Evolutionary conservation across 1,284 basidiomycete genomes (phyloP), one percentile per base, ranked within the genome.

Genomic region (Irpex rosettiformis): DNA sequence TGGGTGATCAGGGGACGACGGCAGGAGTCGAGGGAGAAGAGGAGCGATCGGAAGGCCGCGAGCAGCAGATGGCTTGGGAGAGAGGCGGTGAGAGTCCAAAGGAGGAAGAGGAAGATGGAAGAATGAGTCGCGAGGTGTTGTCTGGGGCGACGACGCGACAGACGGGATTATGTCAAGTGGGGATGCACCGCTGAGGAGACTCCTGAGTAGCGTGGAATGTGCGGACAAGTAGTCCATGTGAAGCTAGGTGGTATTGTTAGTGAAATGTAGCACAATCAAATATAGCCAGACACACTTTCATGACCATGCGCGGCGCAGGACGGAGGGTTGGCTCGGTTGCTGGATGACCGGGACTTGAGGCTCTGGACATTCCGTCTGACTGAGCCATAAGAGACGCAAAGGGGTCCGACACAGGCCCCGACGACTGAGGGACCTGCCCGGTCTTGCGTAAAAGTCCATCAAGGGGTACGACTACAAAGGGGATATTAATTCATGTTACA

Each of bases 161-260:
- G 72, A 67, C 53, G 69, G 76, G 60, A 83, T 77, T 59, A 88
- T 76, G 62, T 88, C 85, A 60, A 83, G 72, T 2, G 85, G 78
- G 8, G 84, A 82, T 28, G 81, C 75, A 7, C 87, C 88, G 66
- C 80, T 83, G 67, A 92, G 82, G 51, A 92, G 77, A 13, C 79
- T 80, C 42, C 86, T 78, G 55, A 92, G 75, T 59, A 90, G 81
- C 61, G 77, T 78, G 0, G 89, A 91, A 65, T 90, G 87, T n/a
- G 87, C 81, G 11, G 82, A 83, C 48, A 92, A 77, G 65, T 85
- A 88, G 68, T 88, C 87, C 63, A 82, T 79, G 66, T 92, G 90
- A 27, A 91, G 73, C 89, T 91, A 62, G 29, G 13, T 49, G 42
- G 56, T 65, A 49, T 61, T 24, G 52, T 13, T 18, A 22, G 52